Conservation (phyloP, 371 early-diverging fungal genomes). For the Mucor circinelloides region DNA sequence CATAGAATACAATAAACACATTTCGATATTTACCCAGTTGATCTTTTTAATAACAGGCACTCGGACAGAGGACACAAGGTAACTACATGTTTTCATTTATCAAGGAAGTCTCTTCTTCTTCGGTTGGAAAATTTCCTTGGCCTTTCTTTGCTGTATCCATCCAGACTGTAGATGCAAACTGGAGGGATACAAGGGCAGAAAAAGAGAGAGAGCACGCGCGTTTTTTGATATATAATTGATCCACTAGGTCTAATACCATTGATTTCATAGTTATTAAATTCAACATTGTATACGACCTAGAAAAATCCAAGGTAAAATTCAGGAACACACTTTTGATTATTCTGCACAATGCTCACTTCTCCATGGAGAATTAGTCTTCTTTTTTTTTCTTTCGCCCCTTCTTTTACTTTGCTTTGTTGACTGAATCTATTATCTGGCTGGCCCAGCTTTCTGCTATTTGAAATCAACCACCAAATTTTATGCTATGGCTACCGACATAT, state of each 20-base stretch:
- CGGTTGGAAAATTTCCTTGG: neutral
- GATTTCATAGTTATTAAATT: neutral
- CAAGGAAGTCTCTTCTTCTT: neutral
- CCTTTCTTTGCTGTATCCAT: neutral
- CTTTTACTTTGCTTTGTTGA: neutral
- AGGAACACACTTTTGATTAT: neutral
- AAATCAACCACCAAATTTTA: slow-evolving; percentile 1
- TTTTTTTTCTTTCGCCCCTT: neutral
- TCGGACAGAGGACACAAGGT: neutral
- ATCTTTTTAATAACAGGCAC: neutral
- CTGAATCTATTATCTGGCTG: slow-evolving; percentile 15
- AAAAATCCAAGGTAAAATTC: neutral
- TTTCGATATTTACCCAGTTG: neutral
- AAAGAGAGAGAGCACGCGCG: neutral
- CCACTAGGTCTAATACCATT: neutral
- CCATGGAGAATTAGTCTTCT: neutral
- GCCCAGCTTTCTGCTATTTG: slow-evolving; percentile 11
- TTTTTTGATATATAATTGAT: neutral
- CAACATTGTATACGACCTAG: neutral
- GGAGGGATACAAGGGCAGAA: too few species aligned
- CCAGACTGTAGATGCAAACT: neutral
- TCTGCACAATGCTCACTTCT: neutral
- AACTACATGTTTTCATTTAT: neutral
- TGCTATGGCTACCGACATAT: slow-evolving; percentile 19
- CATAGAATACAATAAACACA: neutral